Evolutionary conservation across 1,139 yeast species (phyloP), one percentile per base, ranked within the genome.

Genomic region (Hemisphaericaspora lyxosophila): DNA sequence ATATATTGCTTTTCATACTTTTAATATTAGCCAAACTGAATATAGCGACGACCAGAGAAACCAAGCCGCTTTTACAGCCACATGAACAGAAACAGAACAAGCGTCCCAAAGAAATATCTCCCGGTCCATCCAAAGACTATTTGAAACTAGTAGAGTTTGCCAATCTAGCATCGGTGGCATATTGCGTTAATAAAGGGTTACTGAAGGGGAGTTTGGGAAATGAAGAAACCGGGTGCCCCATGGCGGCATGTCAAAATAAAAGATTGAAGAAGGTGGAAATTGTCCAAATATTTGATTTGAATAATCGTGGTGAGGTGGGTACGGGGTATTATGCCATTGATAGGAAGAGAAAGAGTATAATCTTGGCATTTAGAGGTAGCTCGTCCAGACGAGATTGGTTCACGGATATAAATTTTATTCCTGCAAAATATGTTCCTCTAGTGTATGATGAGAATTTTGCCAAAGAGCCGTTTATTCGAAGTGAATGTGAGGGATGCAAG

Each of bases 331-430:
- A 73, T 35, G 80, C 75, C 1, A 48, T 69, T 5, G 79, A 80
- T 48, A 53, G 60, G 13, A 33, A 41, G 4, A 40, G 53, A 16
- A 50, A 65, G 40, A 54, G 64, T 45, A 57, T 82, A 22, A 41
- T 70, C 39, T 49, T 75, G 43, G 66, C 60, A 25, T 76, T 80
- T 42, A 67, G 85, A 55, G 87, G 88, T 2, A 76, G 85, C 0
- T 64, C 78, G 1, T 68, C 82, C 5, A 55, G 64, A 7, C 65
- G 72, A 31, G 90, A 82, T 49, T 75, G 85, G 80, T 44, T 68
- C 14, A 67, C 77, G 28, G 80, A 81, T 59, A 57, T 80, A 34
- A 67, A 69, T 37, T 61, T 70, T 27, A 41, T 63, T 8, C 78
- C 78, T 0, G 64, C 64, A 0, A 45, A 48, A 1, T 75, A 66